A percentile compares a stretch with the other conserved stretches of the same genome.
phyloP scores from a whole-genome alignment of 192 early-diverging fungal genomes.

The Helicostylum pulchrum region DNA sequence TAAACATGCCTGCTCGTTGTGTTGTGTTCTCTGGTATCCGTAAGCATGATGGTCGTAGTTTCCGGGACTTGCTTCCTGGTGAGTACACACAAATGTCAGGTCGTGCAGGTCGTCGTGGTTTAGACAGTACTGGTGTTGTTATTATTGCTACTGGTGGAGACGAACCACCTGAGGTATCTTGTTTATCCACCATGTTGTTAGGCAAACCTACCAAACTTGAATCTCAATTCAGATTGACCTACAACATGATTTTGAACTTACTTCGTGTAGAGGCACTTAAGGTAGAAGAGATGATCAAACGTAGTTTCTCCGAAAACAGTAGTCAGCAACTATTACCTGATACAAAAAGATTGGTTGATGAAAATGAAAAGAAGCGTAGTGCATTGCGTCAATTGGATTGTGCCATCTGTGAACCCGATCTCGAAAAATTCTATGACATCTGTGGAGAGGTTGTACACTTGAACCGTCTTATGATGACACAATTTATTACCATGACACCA shows the following conservation, averaged over 20 bases:
- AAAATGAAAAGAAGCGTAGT: constrained; percentile 63
- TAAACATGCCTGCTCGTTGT: constrained; percentile 93
- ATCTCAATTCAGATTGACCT: constrained; percentile 95
- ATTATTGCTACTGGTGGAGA: constrained; percentile 75
- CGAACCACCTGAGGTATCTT: constrained; percentile 44
- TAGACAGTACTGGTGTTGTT: constrained; percentile 89
- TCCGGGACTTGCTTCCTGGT: constrained; percentile 86
- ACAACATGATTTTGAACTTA: constrained; percentile 97
- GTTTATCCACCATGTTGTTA: constrained; percentile 77
- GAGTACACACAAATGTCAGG: constrained; percentile 99
- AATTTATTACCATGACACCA: constrained; percentile 49
- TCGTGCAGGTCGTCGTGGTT: constrained; percentile 90
- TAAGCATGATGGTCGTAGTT: constrained; percentile 90
- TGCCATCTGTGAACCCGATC: constrained; percentile 75
- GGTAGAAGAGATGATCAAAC: constrained; percentile 98
- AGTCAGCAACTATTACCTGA: constrained; percentile 87
- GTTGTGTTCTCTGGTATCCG: constrained; percentile 90
- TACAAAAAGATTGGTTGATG: constrained; percentile 64
- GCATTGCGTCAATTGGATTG: constrained; percentile 68
- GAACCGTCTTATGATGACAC: constrained; percentile 53
- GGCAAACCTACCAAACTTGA: constrained; percentile 87
- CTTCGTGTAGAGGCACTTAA: constrained; percentile 91
- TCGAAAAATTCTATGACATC: constrained; percentile 69
- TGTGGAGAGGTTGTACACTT: constrained; percentile 52
- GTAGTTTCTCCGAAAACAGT: constrained; percentile 90